Conservation (phyloP, 768 basidiomycete genomes). For the Sarcodon aspratus region DNA sequence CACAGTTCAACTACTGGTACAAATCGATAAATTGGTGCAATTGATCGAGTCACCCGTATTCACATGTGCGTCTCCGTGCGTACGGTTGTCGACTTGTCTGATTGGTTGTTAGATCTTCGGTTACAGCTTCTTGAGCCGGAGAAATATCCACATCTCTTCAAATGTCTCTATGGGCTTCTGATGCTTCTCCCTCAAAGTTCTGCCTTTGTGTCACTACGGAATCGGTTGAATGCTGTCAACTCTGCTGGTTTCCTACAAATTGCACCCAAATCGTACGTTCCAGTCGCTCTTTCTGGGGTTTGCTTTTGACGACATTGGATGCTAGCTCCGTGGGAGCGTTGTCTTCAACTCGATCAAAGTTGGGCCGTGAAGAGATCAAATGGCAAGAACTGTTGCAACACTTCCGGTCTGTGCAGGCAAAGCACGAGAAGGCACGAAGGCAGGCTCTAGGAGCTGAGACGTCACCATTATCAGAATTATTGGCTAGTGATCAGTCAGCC, state of each 20-base stretch:
- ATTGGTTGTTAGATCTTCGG: conserved; percentile 47
- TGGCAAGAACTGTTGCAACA: conserved; percentile 93
- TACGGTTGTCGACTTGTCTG: background rate
- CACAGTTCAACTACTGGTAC: conserved; percentile 88
- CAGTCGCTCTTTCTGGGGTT: background rate
- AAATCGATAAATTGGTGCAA: conserved; percentile 96
- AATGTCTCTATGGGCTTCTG: conserved; percentile 91
- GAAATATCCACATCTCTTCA: conserved; percentile 91
- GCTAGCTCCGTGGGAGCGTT: conserved; percentile 15
- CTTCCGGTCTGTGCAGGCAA: conserved; percentile 81
- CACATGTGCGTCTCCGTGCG: conserved; percentile 53
- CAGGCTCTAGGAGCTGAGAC: conserved; percentile 60
- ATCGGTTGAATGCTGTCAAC: conserved; percentile 90
- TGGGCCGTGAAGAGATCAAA: conserved; percentile 83
- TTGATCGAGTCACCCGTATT: conserved; percentile 98
- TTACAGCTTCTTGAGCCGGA: conserved; percentile 95
- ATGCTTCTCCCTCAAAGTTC: conserved; percentile 97
- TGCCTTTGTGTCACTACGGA: conserved; percentile 89
- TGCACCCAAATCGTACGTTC: conserved; percentile 68
- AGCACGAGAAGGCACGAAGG: conserved; percentile 86
- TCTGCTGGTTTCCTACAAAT: conserved; percentile 91
- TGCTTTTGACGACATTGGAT: background rate
- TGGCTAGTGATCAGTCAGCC: conserved; percentile 31
- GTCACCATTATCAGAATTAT: conserved; percentile 35
- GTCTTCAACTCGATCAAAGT: conserved; percentile 60